Evolutionary conservation across 1,284 basidiomycete genomes (phyloP), one percentile per base, ranked within the genome.

Genomic region (Ceraceosorus bombacis): DNA sequence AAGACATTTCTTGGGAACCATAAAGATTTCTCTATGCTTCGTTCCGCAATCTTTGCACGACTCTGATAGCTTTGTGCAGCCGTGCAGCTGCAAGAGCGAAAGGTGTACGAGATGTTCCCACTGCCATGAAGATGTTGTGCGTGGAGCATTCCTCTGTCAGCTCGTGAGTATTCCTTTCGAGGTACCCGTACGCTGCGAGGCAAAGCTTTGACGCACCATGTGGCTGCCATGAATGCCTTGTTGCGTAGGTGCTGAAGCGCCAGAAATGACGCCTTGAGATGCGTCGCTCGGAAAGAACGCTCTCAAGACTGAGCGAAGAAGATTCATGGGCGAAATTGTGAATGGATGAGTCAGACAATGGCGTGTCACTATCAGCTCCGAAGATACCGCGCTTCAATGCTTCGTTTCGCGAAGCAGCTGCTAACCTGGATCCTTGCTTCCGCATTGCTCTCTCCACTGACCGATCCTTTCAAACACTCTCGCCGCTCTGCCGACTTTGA

Each of bases 401-500:
- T 10, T 46, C 10, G 43, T 46, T 10, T 10, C 43, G 43, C 43
- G 2, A 10, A 1, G 43, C 2, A 10, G 9, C 43, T 15, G 15
- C 43, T 15, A 1, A 46, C 43, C 43, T 2, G 66, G 66, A 10
- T 64, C 54, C 40, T 70, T 67, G 8, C 62, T 65, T n/a, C 61
- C 60, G 56, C 70, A 72, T 40, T 59, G 57, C 4, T 57, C 51
- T 9, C 66, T 39, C 70, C 70, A 72, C 51, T 72, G 53, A 2
- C 55, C 58, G 36, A 70, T 55, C 0, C 70, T 60, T 6, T 62
- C 57, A 37, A 70, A 67, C 0, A 66, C 64, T n/a, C 69, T 61
- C 8, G 37, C 59, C 0, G 69, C 58, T 0, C 70, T 55, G 0
- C 70, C 70, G 2, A 72, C 64, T 49, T 72, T 72, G 49, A 72